Percentiles rank a stretch among this genome's conserved stretches.
Conservation (phyloP, 306 rosid species). For the Sophora flavescens region DNA sequence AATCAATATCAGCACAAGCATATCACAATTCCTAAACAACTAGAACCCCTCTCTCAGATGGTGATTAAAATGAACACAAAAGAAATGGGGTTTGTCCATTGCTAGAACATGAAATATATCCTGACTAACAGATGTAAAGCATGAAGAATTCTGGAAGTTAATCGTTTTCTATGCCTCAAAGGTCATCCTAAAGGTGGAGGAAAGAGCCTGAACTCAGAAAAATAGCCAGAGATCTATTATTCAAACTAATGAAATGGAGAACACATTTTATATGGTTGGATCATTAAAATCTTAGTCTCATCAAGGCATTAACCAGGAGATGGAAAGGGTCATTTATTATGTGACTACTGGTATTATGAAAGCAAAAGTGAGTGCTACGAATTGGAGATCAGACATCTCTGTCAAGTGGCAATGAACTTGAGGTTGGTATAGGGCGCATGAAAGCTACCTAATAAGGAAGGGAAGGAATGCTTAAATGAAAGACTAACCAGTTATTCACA, state of each 20-base stretch:
- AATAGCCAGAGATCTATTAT: constrained; percentile 14
- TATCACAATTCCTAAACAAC: constrained; percentile 21
- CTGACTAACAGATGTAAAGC: not conserved
- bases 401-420: constrained; percentile 1
- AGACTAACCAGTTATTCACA: constrained; percentile 3
- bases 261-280: not conserved
- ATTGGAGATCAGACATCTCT: constrained; percentile 10
- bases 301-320: constrained; percentile 9
- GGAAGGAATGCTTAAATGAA: constrained; percentile 31
- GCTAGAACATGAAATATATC: constrained; percentile 12
- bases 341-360: not conserved
- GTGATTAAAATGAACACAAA: constrained; percentile 31
- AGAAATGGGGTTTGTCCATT: constrained; percentile 11
- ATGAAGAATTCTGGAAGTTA: not conserved
- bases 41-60: constrained; percentile 10
- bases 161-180: not conserved
- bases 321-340: not conserved
- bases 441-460: constrained; percentile 39
- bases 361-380: not conserved
- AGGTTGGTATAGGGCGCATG: not conserved
- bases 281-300: constrained; percentile 1
- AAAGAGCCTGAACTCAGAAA: constrained; percentile 6
- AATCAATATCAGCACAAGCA: constrained; percentile 28
- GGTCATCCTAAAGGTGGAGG: not conserved
- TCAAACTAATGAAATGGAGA: constrained; percentile 5